Evolutionary conservation across 257 asterid genomes (phyloP).

Genomic region (Scutellaria barbata): DNA sequence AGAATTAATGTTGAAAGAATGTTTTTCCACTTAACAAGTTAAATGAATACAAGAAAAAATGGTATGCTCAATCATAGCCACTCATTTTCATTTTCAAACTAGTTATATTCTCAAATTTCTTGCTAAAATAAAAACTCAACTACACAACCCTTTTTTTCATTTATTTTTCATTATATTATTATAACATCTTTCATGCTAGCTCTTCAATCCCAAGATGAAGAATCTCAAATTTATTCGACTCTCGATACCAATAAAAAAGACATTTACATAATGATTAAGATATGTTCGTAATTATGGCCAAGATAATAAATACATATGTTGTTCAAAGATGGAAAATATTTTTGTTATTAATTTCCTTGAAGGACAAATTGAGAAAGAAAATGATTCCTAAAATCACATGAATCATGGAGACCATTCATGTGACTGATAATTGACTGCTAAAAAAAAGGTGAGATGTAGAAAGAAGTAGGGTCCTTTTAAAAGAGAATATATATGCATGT

Average conservation of each 20-base stretch:
- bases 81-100: too few species aligned
- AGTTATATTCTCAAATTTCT: background rate
- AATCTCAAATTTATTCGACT: background rate
- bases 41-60: too few species aligned
- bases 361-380: background rate
- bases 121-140: background rate
- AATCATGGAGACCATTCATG: slow-evolving; percentile 28
- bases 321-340: background rate
- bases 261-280: background rate
- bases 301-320: background rate
- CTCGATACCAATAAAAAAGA: background rate
- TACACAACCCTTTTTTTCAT: background rate
- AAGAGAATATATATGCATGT: slow-evolving; percentile 6
- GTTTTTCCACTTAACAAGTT: too few species aligned
- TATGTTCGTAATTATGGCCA: background rate
- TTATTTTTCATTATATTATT: background rate
- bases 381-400: slow-evolving; percentile 29
- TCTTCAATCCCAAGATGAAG: background rate
- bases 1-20: too few species aligned
- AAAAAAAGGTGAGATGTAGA: slow-evolving; percentile 14
- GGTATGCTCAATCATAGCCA: too few species aligned
- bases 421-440: slow-evolving; percentile 36
- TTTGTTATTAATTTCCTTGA: background rate
- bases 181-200: background rate
- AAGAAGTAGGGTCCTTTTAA: slow-evolving; percentile 18